Evolutionary conservation across 2,329 filamentous ascomycete species (phyloP).

Genomic region (Colletotrichum plurivorum): DNA sequence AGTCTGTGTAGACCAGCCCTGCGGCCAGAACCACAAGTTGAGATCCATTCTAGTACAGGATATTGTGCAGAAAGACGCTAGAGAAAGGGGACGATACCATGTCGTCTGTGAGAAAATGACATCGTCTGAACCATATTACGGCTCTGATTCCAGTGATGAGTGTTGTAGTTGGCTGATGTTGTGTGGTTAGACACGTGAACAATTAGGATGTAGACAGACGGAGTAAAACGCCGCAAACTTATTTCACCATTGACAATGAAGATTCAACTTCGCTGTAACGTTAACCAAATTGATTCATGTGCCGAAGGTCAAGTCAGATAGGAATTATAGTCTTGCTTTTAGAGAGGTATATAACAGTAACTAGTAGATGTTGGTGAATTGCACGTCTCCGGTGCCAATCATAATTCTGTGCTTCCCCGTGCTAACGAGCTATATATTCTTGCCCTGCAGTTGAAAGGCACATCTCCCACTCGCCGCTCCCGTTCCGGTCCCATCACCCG

Average conservation of each 20-base stretch:
- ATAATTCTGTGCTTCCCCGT: slow-evolving; percentile 80
- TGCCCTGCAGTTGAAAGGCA: slow-evolving; percentile 79
- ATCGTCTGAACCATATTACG: neutral
- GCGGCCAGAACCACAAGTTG: neutral
- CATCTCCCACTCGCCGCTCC: neutral
- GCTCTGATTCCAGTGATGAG: neutral
- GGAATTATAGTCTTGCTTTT: no score
- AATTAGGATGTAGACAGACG: neutral
- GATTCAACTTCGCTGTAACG: neutral
- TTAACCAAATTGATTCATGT: no score
- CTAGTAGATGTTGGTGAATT: slow-evolving; percentile 48
- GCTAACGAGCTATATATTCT: slow-evolving; percentile 94
- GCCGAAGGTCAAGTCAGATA: no score
- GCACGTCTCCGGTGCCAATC: slow-evolving; percentile 87
- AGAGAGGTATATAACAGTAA: no score
- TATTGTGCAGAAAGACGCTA: neutral
- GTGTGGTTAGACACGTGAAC: neutral
- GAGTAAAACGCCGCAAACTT: neutral
- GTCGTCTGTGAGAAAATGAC: neutral
- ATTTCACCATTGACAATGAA: neutral
- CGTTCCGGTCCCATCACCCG: neutral
- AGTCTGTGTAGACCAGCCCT: neutral
- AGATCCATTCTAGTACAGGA: neutral
- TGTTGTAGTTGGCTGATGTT: neutral
- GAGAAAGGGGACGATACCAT: neutral